Evolutionary conservation across 139 green algal species (phyloP), one percentile per base, ranked within the genome.

Genomic region (Zygnema circumcarinatum): DNA sequence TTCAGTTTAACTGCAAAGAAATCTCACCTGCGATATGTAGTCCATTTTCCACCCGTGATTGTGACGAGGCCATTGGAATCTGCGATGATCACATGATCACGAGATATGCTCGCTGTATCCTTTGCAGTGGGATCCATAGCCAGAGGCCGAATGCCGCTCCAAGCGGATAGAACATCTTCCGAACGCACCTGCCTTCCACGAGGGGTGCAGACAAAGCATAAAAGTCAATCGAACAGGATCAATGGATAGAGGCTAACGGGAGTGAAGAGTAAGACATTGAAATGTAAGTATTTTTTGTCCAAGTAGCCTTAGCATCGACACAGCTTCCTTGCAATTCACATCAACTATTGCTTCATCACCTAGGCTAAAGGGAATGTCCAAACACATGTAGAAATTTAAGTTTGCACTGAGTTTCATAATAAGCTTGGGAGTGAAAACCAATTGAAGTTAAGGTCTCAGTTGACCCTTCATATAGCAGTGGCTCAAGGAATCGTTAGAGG

Each of bases 1-100:
- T n/a, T n/a, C n/a, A n/a, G n/a, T n/a, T n/a, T n/a, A n/a, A n/a
- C n/a, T n/a, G n/a, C n/a, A n/a, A n/a, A n/a, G n/a, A n/a, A n/a
- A n/a, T 62, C 47, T 62, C 47, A 78, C 69, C 90, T 87, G 0
- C 97, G 89, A 90, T 99, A 99, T 0, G 97, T 99, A 0, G 97
- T 99, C 97, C 97, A 99, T 92, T 98, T 98, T 78, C 95, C 96
- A 42, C 95, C 96, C 36, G 94, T 94, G 16, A 98, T 92, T 11
- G 95, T 99, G 36, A 99, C 93, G 20, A 99, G 79, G 39, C 76
- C 0, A 38, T 32, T 86, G 1, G 96, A 94, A 33, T 88, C 86
- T 40, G 94, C 91, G 7, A 94, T 93, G 21, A 99, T 94, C 21
- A 95, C 52, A 83, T 94, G 92, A 67, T 94, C 92, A 3, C 92